Conservation (phyloP, 1,284 basidiomycete species). For the Amylostereum areolatum region DNA sequence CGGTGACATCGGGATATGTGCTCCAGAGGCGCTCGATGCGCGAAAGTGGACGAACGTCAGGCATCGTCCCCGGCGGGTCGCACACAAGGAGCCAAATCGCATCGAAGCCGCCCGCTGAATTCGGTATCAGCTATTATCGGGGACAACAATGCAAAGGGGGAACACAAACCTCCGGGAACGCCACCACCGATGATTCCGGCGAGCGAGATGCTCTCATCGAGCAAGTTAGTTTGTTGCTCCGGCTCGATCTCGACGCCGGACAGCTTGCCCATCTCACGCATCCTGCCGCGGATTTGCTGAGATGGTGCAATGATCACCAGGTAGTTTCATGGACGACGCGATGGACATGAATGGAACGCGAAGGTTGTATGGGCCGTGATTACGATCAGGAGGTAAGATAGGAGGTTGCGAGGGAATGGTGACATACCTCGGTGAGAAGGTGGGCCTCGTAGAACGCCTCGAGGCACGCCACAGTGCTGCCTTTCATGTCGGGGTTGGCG, state of each 20-base stretch:
- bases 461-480: slow-evolving; percentile 36
- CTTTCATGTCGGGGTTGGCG: slow-evolving; percentile 44
- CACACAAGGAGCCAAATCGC: slow-evolving; percentile 90
- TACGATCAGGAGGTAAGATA: neutral
- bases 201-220: slow-evolving; percentile 73
- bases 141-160: neutral
- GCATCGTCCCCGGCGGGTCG: slow-evolving; percentile 47
- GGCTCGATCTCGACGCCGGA: slow-evolving; percentile 91
- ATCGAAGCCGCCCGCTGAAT: slow-evolving; percentile 90
- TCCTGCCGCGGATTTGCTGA: slow-evolving; percentile 74
- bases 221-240: slow-evolving; percentile 78
- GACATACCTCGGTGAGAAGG: slow-evolving; percentile 49
- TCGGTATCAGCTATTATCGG: no score
- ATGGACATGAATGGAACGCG: no score
- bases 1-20: slow-evolving; percentile 64
- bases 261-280: slow-evolving; percentile 83
- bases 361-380: no score
- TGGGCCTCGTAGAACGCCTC: slow-evolving; percentile 53
- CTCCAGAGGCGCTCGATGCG: slow-evolving; percentile 73
- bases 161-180: slow-evolving; percentile 82
- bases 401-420: no score
- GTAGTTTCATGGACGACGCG: no score
- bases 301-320: no score
- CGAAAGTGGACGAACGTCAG: slow-evolving; percentile 28
- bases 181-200: slow-evolving; percentile 91